These are phyloP conservation scores for Botrytis squamosa DNA, from an alignment of 2,329 filamentous ascomycete genomes.

Conservation along the genomic window DNA sequence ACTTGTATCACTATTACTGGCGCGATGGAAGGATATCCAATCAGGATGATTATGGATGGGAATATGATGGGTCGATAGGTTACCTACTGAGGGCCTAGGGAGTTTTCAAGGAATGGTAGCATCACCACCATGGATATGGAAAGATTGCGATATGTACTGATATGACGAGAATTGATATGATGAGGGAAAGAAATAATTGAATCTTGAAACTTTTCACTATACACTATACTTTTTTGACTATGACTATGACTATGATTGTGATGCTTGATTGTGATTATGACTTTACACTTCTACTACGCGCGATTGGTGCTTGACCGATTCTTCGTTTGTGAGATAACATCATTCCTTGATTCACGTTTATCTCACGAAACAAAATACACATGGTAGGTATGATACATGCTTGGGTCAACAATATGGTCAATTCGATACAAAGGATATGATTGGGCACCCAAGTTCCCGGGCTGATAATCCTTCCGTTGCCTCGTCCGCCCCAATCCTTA, in stretches of 20 bases:
- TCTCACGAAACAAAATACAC: neutral
- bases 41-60: constrained; percentile 8
- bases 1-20: constrained; percentile 6
- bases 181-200: neutral
- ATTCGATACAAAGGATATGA: neutral
- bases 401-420: neutral
- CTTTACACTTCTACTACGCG: neutral
- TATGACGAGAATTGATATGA: neutral
- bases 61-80: neutral
- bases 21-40: neutral
- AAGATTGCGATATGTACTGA: constrained; percentile 12
- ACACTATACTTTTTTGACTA: neutral
- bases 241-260: neutral
- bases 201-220: neutral
- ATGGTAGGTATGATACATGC: neutral
- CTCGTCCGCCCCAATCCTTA: neutral
- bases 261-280: neutral
- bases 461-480: neutral
- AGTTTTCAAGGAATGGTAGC: constrained; percentile 12
- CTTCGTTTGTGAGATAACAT: neutral
- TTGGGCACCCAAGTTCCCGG: neutral
- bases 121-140: constrained; percentile 13
- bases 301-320: neutral
- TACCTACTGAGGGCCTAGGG: neutral
- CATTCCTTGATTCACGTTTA: neutral